Evolutionary conservation across 106 monocot genomes (phyloP), one percentile per base, ranked within the genome.

Genomic region (Platanthera guangdongensis): DNA sequence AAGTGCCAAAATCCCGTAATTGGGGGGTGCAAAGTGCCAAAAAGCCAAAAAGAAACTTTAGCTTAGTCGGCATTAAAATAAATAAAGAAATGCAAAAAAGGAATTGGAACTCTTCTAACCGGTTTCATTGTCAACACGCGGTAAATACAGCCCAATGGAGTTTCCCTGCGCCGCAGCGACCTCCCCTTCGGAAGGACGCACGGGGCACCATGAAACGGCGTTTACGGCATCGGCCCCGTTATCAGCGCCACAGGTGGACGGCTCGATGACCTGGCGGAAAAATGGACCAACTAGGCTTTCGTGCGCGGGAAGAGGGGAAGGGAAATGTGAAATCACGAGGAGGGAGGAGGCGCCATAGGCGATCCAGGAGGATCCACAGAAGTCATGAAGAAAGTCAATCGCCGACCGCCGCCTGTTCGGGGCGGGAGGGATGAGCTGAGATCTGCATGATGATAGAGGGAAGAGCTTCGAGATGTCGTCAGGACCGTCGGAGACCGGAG

Each of bases 211-310:
- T 8, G 83, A 72, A 46, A 95, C 95, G 18, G 93, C 87, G 67
- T 75, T 82, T 57, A 87, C 83, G 12, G 22, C 64, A 71, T 51
- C 55, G 21, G 50, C n/a, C 8, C 50, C 77, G 30, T 52, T 47
- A 0, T 22, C 25, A 1, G 62, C 48, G 50, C 52, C 13, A 18
- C 45, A 19, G 25, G 68, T 28, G 8, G 83, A 81, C 15, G 85
- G 89, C 64, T 96, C 89, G 78, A 96, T 87, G 25, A 86, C 90
- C 80, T 96, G 96, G 75, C 57, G 87, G 77, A 93, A 91, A 80
- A 90, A 88, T 6, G 93, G 80, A 50, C 82, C 90, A 7, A 82
- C 77, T 8, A 68, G 57, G 79, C 70, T 16, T 28, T 81, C 78
- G 55, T 48, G 71, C 11, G 45, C 32, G 1, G 76, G 60, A 18